These are phyloP conservation scores for Halophytophthora polymorphica DNA, from an alignment of 352 stramenopile genomes.

Conservation along the genomic window DNA sequence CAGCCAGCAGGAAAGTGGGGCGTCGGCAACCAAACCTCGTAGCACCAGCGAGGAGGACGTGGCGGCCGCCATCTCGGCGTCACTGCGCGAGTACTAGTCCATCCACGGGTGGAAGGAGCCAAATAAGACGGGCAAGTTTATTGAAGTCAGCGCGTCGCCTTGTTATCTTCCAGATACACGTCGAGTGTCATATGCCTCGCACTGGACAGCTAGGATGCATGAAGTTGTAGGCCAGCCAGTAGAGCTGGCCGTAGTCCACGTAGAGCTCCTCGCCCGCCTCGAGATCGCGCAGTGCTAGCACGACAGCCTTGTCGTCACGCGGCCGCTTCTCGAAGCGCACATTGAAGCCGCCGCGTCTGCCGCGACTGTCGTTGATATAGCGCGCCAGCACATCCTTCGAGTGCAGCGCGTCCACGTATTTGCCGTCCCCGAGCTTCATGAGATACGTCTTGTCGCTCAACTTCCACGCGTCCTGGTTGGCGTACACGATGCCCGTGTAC, in stretches of 20 bases:
- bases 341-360: conserved; percentile 52
- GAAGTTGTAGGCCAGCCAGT: conserved; percentile 81
- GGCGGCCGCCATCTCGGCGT: conserved; percentile 58
- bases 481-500: conserved; percentile 41
- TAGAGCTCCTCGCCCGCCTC: conserved; percentile 61
- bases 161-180: no score
- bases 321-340: conserved; percentile 74
- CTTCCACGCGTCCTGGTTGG: conserved; percentile 47
- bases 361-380: conserved; percentile 83
- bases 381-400: conserved; percentile 44
- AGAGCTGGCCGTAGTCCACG: conserved; percentile 80
- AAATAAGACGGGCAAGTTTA: no score
- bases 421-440: conserved; percentile 75
- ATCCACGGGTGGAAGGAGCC: no score
- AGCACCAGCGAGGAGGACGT: conserved; percentile 59
- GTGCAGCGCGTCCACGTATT: conserved; percentile 71
- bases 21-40: conserved; percentile 24
- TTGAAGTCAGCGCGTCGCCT: no score
- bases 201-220: conserved; percentile 55
- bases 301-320: conserved; percentile 38
- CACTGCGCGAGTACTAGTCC: conserved; percentile 60
- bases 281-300: conserved; percentile 66
- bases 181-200: no score
- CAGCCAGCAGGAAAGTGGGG: conserved; percentile 16
- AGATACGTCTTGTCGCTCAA: conserved; percentile 71